Percentiles rank a stretch among this genome's conserved stretches.
Evolutionary conservation across 2,329 filamentous ascomycete species (phyloP).

Genomic region (Botryotinia narcissicola): DNA sequence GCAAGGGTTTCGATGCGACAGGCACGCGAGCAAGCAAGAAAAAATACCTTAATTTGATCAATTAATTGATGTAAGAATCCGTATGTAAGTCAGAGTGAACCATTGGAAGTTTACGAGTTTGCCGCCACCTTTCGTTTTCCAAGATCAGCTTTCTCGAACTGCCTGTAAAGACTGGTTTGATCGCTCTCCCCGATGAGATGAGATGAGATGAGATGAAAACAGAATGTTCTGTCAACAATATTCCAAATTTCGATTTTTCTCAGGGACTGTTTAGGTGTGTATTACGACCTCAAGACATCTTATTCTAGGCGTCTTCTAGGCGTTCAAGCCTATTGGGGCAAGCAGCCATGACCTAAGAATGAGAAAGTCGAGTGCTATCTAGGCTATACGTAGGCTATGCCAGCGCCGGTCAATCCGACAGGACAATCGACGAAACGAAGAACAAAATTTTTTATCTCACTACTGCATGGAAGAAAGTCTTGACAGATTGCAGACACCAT

Average conservation of each 20-base stretch:
- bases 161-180: background rate
- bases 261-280: background rate
- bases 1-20: background rate
- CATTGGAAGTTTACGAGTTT: constrained; percentile 4
- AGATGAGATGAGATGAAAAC: background rate
- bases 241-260: background rate
- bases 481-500: background rate
- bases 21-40: background rate
- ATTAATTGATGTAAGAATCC: constrained; percentile 8
- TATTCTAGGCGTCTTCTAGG: constrained; percentile 1
- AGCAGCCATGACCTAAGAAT: background rate
- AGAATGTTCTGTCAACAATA: background rate
- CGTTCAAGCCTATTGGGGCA: background rate
- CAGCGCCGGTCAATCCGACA: constrained; percentile 3
- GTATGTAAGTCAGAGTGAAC: constrained; percentile 12
- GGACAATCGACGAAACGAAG: background rate
- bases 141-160: background rate
- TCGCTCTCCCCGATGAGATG: background rate
- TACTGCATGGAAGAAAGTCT: constrained; percentile 11
- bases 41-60: background rate
- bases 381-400: background rate
- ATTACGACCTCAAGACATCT: background rate
- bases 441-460: background rate
- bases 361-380: background rate
- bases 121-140: background rate